Conservation (phyloP, 202 grass and related monocot species). For the Digitaria exilis region DNA sequence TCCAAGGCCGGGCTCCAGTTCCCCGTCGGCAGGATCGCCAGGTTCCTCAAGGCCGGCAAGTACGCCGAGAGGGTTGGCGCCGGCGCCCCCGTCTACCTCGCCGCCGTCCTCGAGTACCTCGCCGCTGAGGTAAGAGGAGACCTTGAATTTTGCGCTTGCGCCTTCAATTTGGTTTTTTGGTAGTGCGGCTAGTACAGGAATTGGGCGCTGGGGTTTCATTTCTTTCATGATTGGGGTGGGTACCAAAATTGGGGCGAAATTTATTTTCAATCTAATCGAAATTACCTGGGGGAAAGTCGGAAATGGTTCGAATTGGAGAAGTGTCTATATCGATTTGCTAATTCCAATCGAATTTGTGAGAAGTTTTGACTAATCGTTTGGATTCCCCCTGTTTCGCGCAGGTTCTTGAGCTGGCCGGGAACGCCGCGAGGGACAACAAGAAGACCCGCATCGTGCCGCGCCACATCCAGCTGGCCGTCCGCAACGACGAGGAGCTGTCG, state of each 20-base stretch:
- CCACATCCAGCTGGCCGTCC: slow-evolving; percentile 93
- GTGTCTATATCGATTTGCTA: too few species aligned
- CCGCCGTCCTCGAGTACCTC: slow-evolving; percentile 92
- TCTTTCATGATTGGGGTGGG: too few species aligned
- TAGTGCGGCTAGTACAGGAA: too few species aligned
- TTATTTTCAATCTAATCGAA: too few species aligned
- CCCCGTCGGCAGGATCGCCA: too few species aligned
- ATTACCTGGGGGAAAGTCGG: too few species aligned
- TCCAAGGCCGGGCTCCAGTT: slow-evolving; percentile 12
- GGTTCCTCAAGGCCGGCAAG: too few species aligned
- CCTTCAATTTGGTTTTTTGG: too few species aligned
- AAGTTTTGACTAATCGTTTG: too few species aligned
- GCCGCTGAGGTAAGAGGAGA: slow-evolving; percentile 62
- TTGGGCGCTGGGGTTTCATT: too few species aligned
- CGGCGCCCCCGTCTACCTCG: slow-evolving; percentile 88
- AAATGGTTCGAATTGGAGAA: too few species aligned
- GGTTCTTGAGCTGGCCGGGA: slow-evolving; percentile 89
- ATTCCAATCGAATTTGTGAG: too few species aligned
- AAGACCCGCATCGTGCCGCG: slow-evolving; percentile 90
- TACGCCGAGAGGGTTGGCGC: slow-evolving; percentile 76
- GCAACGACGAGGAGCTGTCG: slow-evolving; percentile 94
- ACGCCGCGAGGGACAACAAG: slow-evolving; percentile 95
- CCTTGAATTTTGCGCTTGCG: not conserved
- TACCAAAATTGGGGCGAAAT: not conserved
- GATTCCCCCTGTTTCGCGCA: not conserved